Base-by-base conservation (phyloP, 148 eudicot genomes). In the Chenopodium album region DNA sequence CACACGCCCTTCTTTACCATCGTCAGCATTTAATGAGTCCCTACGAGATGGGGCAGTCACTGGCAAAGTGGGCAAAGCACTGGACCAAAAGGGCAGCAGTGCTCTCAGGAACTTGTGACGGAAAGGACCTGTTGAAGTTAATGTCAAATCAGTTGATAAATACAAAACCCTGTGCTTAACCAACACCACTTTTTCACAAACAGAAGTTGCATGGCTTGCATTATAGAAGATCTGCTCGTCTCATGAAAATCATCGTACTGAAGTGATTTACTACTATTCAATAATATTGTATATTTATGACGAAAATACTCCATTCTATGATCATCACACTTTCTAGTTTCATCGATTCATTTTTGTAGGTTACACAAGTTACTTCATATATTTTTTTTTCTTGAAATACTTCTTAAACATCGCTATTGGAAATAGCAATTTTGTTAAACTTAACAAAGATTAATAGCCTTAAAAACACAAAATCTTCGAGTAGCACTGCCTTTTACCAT, bases 21-120 rank as follows among this genome's bases (percentile, higher is more conserved):
- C 96, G 83, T 94, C 98, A 72, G 82, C 88, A 87, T 89, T 88
- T 80, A 89, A 79, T 19, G 88, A 84, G 82, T 93, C 99, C 89
- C 90, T 92, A 63, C 92, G 89, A 46, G 94, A 88, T 19, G 95
- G 99, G 41, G 94, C 94, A 52, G 95, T 96, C 71, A 96, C 98
- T 60, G 99, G 99, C 82, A 96, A 86, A 76, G 91, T 92, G 74
- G 99, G 99, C 83, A 96, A 87, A 54, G 99, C 85, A 87, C 89
- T 94, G 6, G 98, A 94, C 98, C 98, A 96, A 79, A 96, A 94
- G 10, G 98, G 99, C 46, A 94, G 86, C 85, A 96, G 78, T 71
- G 93, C 91, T 85, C 95, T 85, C 19, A 96, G 79, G 82, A 96
- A 90, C 87, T 94, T 94, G 79, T 91, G 91, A 72, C 95, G 97